Evolutionary conservation across 768 basidiomycete genomes (phyloP).

Genomic region (Pulveroboletus sp.): DNA sequence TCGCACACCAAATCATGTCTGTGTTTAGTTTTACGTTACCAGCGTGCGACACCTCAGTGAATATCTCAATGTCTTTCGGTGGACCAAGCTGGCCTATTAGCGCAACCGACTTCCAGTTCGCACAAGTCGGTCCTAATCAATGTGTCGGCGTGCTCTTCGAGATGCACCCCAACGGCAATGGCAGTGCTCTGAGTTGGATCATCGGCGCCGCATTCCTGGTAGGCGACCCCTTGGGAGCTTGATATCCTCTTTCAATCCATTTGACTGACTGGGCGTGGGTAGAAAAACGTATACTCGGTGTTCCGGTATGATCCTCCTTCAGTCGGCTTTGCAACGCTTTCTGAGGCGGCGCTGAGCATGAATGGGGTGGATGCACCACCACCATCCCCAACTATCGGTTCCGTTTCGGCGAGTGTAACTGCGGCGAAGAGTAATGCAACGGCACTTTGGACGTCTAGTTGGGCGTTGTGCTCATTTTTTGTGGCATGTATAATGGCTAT

Average conservation of each 20-base stretch:
- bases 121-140: conserved; percentile 44
- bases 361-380: conserved; percentile 41
- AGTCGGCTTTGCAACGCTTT: conserved; percentile 82
- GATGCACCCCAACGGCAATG: conserved; percentile 47
- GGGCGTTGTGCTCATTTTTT: not conserved
- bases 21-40: not conserved
- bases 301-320: conserved; percentile 76
- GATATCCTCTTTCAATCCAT: not conserved
- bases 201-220: conserved; percentile 84
- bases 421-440: conserved; percentile 24
- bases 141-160: conserved; percentile 90
- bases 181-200: conserved; percentile 69
- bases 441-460: too few relatives aligned
- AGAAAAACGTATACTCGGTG: conserved; percentile 95
- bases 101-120: conserved; percentile 73
- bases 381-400: conserved; percentile 58
- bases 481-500: conserved; percentile 2
- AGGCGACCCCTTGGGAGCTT: not conserved
- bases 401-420: conserved; percentile 45
- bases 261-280: not conserved
- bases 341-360: conserved; percentile 44
- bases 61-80: conserved; percentile 70
- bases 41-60: conserved; percentile 73
- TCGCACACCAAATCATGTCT: not conserved
- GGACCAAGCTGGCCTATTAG: conserved; percentile 72